Conservation (phyloP, 2,329 filamentous ascomycete genomes). For the Gliomastix tumulicola region DNA sequence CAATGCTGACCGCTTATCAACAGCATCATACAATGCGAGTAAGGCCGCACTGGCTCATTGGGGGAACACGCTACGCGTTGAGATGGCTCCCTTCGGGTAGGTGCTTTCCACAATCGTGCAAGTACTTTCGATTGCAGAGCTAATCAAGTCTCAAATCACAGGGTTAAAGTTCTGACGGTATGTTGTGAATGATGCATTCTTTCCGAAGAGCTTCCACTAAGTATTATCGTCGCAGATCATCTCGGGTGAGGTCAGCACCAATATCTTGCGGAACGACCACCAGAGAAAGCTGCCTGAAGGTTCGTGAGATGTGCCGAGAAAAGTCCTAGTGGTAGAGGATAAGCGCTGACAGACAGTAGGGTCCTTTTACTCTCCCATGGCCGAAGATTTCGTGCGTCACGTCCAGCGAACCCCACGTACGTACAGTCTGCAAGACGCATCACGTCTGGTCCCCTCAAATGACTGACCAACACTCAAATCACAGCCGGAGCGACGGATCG, state of each 20-base stretch:
- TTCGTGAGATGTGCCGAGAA: neutral
- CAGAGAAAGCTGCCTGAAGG: neutral
- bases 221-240: slow-evolving; percentile 3
- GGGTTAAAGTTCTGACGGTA: slow-evolving; percentile 1
- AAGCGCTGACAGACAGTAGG: neutral
- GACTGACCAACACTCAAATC: neutral
- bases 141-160: neutral
- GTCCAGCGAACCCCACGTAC: neutral
- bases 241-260: slow-evolving; percentile 6
- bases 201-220: neutral
- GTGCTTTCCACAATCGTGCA: neutral
- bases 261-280: slow-evolving; percentile 5
- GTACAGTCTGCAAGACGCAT: neutral
- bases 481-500: neutral
- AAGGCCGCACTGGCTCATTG: slow-evolving; percentile 14
- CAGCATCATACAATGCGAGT: slow-evolving; percentile 11
- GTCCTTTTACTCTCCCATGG: neutral
- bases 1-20: neutral
- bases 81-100: slow-evolving; percentile 13
- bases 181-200: neutral
- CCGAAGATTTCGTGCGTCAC: neutral
- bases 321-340: neutral
- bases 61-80: slow-evolving; percentile 10
- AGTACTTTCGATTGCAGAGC: neutral
- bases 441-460: neutral